Conservation (phyloP, 148 eudicot genomes). For the Rhododendron henanense region DNA sequence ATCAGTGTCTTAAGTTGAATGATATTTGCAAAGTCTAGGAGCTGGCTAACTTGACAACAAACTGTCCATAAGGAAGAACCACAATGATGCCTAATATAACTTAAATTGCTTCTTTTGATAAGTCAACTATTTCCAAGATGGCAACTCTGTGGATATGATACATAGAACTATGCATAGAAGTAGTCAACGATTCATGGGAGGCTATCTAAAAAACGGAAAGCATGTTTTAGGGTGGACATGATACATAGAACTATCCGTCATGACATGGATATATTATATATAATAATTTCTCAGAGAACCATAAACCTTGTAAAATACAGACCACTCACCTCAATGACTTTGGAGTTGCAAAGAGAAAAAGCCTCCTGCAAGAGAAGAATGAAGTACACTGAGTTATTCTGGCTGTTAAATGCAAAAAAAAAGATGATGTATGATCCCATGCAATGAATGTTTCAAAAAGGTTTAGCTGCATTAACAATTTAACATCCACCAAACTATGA, state of each 20-base stretch:
- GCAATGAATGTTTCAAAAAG: not conserved
- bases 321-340: slow-evolving; percentile 61
- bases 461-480: not conserved
- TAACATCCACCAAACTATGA: not conserved
- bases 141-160: not conserved
- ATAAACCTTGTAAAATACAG: slow-evolving; percentile 2
- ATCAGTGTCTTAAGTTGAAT: not conserved
- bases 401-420: not conserved
- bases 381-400: not conserved
- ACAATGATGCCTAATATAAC: not conserved
- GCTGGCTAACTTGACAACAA: not conserved
- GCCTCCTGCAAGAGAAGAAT: slow-evolving; percentile 61
- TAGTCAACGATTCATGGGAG: not conserved
- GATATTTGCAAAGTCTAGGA: slow-evolving; percentile 2
- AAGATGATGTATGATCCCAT: not conserved
- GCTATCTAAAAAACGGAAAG: not conserved
- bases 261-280: not conserved
- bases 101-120: not conserved
- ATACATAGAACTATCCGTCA: not conserved
- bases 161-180: not conserved
- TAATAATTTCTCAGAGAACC: not conserved
- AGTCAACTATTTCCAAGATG: slow-evolving; percentile 7
- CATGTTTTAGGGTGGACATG: not conserved
- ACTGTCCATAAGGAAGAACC: not conserved
- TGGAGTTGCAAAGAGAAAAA: slow-evolving; percentile 70